These are phyloP conservation scores for Boletus insuetus DNA, from an alignment of 768 basidiomycete genomes.

Conservation along the genomic window DNA sequence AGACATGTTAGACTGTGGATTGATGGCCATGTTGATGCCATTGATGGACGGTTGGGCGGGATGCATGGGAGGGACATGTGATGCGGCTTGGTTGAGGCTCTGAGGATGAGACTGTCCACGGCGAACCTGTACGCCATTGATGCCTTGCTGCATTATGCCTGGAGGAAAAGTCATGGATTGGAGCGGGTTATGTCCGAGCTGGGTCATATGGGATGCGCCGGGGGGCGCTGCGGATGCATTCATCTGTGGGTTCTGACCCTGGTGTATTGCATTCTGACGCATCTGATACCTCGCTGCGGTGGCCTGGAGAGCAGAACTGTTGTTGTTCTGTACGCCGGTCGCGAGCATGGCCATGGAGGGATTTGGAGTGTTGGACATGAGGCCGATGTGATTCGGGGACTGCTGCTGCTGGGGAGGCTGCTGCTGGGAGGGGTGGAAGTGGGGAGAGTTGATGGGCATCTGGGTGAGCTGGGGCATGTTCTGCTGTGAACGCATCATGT, in stretches of 20 bases:
- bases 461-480: conserved; percentile 40
- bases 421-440: conserved; percentile 39
- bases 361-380: conserved; percentile 35
- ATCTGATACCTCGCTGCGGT: conserved; percentile 29
- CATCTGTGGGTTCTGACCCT: conserved; percentile 36
- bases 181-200: conserved; percentile 36
- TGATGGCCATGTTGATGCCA: conserved; percentile 44
- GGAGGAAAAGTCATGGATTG: conserved; percentile 43
- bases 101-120: conserved; percentile 61
- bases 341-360: conserved; percentile 40
- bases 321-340: conserved; percentile 26
- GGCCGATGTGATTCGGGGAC: conserved; percentile 33
- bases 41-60: conserved; percentile 34
- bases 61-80: conserved; percentile 36
- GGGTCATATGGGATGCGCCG: conserved; percentile 27
- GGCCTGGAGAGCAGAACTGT: conserved; percentile 22
- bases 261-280: conserved; percentile 39
- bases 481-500: conserved; percentile 46
- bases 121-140: conserved; percentile 39
- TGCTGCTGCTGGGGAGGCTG: conserved; percentile 36
- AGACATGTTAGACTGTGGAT: conserved; percentile 42
- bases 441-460: conserved; percentile 35
- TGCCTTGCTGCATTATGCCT: conserved; percentile 41
- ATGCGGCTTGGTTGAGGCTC: conserved; percentile 38
- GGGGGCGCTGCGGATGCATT: conserved; percentile 28